A percentile compares a stretch with the other conserved stretches of the same genome.
Conservation (phyloP, 345 rosid species). For the Heritiera fomes region DNA sequence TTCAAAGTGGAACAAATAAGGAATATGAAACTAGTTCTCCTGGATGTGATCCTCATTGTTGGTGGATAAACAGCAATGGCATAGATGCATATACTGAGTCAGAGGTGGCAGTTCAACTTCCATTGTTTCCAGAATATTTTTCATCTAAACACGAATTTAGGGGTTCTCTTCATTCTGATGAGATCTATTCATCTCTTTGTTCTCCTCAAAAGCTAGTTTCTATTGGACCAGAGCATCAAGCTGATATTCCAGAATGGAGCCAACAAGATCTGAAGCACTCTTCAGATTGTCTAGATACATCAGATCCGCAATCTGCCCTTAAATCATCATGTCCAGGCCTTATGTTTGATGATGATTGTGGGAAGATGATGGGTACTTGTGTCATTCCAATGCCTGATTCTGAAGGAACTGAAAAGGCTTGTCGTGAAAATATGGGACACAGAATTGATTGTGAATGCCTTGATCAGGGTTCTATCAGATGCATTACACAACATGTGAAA, state of each 20-base stretch:
- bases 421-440: conserved; percentile 20
- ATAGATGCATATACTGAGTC: conserved; percentile 36
- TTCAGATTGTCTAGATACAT: conserved; percentile 12
- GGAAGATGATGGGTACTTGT: conserved; percentile 48
- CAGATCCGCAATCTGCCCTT: conserved; percentile 19
- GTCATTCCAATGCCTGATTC: conserved; percentile 52
- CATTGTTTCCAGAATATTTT: conserved; percentile 51
- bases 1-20: conserved; percentile 17
- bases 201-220: conserved; percentile 47
- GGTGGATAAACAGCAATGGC: conserved; percentile 33
- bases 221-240: conserved; percentile 61
- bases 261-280: conserved; percentile 12
- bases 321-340: conserved; percentile 8
- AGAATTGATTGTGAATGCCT: conserved; percentile 35
- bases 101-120: conserved; percentile 20
- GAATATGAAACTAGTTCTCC: conserved; percentile 30
- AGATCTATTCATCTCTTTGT: conserved; percentile 32
- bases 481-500: conserved; percentile 43
- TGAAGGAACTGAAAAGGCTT: conserved; percentile 27
- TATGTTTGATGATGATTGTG: conserved; percentile 21
- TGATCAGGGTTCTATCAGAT: conserved; percentile 43
- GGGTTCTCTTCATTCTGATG: conserved; percentile 36
- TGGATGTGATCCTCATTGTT: conserved; percentile 30
- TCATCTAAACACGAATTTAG: conserved; percentile 30
- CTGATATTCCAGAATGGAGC: conserved; percentile 52